Conservation (phyloP, 441 rosid species). For the Melastoma candidum region DNA sequence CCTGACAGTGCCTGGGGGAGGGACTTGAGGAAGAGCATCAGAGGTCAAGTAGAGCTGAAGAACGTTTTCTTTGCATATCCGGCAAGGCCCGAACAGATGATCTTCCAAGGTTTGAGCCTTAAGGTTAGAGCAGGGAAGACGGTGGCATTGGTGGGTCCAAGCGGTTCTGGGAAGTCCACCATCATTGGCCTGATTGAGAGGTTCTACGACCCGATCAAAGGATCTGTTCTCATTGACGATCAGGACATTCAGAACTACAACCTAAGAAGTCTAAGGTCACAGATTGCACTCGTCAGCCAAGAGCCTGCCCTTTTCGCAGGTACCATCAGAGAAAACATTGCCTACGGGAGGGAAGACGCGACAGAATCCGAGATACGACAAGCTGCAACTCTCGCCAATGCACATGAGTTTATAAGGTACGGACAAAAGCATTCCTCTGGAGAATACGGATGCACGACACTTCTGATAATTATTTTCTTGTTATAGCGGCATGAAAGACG, state of each 20-base stretch:
- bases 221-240: constrained; percentile 34
- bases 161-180: constrained; percentile 63
- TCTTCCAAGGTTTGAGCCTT: constrained; percentile 43
- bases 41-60: constrained; percentile 36
- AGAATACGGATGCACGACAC: background rate
- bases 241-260: constrained; percentile 40
- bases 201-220: constrained; percentile 47
- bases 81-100: constrained; percentile 42
- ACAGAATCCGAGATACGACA: constrained; percentile 38
- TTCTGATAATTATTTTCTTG: background rate
- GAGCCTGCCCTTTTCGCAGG: constrained; percentile 61
- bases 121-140: constrained; percentile 40
- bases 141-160: constrained; percentile 45
- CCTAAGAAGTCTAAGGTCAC: constrained; percentile 35
- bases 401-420: constrained; percentile 58
- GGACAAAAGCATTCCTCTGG: background rate
- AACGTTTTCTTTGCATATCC: constrained; percentile 54
- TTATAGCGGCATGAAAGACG: constrained; percentile 58
- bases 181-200: constrained; percentile 48
- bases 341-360: constrained; percentile 36
- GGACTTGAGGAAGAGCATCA: constrained; percentile 27
- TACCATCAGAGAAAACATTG: constrained; percentile 46
- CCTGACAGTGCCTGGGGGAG: constrained; percentile 20
- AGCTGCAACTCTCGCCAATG: constrained; percentile 49
- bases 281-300: constrained; percentile 56